A percentile compares a stretch with the other conserved stretches of the same genome.
Evolutionary conservation across 2,329 filamentous ascomycete species (phyloP).

Genomic region (Fonsecaea nubica): DNA sequence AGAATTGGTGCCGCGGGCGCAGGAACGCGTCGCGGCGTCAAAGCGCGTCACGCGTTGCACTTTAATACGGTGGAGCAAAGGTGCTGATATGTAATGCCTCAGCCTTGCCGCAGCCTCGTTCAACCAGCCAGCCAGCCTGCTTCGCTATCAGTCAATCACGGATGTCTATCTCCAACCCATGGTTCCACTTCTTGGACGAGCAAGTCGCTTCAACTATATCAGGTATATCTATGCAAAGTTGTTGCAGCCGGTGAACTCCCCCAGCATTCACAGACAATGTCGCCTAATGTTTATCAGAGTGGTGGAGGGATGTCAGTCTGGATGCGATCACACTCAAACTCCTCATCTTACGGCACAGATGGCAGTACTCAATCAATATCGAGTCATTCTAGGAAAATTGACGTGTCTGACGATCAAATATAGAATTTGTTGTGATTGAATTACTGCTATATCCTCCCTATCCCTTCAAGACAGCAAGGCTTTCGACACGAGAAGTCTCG

Average conservation of each 20-base stretch:
- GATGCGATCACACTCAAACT: too few relatives aligned
- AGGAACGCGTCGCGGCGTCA: neutral
- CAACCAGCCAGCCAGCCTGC: neutral
- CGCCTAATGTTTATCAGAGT: too few relatives aligned
- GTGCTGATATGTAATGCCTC: neutral
- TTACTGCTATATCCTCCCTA: neutral
- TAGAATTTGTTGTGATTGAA: neutral
- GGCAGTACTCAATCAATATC: too few relatives aligned
- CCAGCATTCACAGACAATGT: too few relatives aligned
- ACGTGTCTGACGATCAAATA: neutral
- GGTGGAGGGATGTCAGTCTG: too few relatives aligned
- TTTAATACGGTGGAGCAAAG: slow-evolving; percentile 11
- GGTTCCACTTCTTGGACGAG: neutral
- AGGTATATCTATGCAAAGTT: neutral
- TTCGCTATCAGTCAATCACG: neutral
- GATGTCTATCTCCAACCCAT: neutral
- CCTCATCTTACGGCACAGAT: too few relatives aligned
- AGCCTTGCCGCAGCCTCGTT: neutral
- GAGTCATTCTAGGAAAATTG: neutral
- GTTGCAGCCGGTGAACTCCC: neutral
- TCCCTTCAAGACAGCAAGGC: neutral
- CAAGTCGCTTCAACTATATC: neutral
- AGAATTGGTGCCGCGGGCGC: neutral
- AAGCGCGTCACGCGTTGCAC: slow-evolving; percentile 9
- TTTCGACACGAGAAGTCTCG: neutral